Conservation (phyloP, 2,329 filamentous ascomycete species). For the Hypocreales sp. region DNA sequence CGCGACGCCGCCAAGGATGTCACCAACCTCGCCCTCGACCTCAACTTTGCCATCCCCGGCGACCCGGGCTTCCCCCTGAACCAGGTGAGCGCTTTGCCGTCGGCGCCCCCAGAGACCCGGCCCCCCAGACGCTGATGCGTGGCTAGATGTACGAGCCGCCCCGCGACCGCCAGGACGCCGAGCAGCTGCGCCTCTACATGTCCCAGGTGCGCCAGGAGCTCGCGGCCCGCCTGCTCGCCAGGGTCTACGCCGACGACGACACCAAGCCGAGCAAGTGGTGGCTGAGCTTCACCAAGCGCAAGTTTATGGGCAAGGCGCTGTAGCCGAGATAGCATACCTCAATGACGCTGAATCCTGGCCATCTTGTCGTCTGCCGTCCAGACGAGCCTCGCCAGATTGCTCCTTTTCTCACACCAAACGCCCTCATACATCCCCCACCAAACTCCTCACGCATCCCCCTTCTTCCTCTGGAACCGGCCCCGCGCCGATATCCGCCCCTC, state of each 20-base stretch:
- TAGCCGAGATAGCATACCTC: too few species aligned
- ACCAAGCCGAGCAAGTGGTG: slow-evolving; percentile 75
- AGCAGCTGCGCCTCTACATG: slow-evolving; percentile 77
- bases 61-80: slow-evolving; percentile 89
- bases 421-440: too few species aligned
- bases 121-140: too few species aligned
- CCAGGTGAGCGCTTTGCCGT: too few species aligned
- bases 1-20: slow-evolving; percentile 56
- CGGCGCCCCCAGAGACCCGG: too few species aligned
- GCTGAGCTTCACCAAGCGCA: slow-evolving; percentile 97
- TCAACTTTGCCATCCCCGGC: slow-evolving; percentile 84
- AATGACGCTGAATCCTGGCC: too few species aligned
- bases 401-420: too few species aligned
- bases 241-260: slow-evolving; percentile 72
- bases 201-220: slow-evolving; percentile 89
- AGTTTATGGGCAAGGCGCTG: slow-evolving; percentile 96
- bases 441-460: too few species aligned
- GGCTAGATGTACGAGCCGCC: slow-evolving; percentile 78
- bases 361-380: too few species aligned
- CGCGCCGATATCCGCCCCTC: slow-evolving; percentile 69
- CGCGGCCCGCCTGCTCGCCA: slow-evolving; percentile 63
- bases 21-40: slow-evolving; percentile 79
- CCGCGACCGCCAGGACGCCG: slow-evolving; percentile 72
- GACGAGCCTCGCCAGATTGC: too few species aligned
- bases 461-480: slow-evolving; percentile 58